phyloP scores from a whole-genome alignment of 78 protist species.

The Cyanophora paradoxa region DNA sequence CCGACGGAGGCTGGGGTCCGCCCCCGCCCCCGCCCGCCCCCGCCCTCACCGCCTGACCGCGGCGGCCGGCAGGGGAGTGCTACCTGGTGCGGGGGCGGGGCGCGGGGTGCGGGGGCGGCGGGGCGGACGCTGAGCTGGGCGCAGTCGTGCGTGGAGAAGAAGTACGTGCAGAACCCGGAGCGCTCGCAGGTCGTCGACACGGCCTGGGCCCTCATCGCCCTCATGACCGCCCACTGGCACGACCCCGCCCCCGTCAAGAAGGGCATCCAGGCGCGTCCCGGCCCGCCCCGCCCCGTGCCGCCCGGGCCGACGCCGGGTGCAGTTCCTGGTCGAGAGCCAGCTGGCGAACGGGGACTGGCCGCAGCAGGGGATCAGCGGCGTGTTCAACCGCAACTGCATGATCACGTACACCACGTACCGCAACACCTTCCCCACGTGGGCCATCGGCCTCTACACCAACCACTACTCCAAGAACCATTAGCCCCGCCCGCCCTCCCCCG shows the following conservation, averaged over 20 bases:
- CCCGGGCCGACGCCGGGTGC: too few species aligned
- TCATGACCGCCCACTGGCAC: slow-evolving; percentile 66
- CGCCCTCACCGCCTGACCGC: too few species aligned
- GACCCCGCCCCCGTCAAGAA: slow-evolving; percentile 10
- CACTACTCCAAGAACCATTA: too few species aligned
- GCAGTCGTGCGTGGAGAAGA: slow-evolving; percentile 9
- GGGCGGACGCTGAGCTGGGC: too few species aligned
- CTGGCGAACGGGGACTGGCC: slow-evolving; percentile 72
- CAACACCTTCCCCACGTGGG: slow-evolving; percentile 84
- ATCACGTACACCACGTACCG: slow-evolving; percentile 75
- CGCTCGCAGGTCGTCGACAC: slow-evolving; percentile 71
- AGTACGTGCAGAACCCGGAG: slow-evolving; percentile 4
- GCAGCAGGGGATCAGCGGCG: slow-evolving; percentile 79
- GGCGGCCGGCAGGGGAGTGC: slow-evolving; percentile 20
- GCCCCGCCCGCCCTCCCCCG: too few species aligned
- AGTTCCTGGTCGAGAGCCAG: slow-evolving; percentile 31
- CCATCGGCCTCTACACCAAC: slow-evolving; percentile 71
- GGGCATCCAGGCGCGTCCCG: too few species aligned
- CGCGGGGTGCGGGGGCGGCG: too few species aligned
- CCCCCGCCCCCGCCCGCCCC: too few species aligned
- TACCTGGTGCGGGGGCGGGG: too few species aligned
- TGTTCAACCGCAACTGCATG: slow-evolving; percentile 84
- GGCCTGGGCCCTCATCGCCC: slow-evolving; percentile 82
- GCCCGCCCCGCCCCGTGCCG: too few species aligned
- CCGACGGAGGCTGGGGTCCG: slow-evolving; percentile 90